phyloP scores from a whole-genome alignment of 140 eudicot genomes.

The Cichorium intybus region DNA sequence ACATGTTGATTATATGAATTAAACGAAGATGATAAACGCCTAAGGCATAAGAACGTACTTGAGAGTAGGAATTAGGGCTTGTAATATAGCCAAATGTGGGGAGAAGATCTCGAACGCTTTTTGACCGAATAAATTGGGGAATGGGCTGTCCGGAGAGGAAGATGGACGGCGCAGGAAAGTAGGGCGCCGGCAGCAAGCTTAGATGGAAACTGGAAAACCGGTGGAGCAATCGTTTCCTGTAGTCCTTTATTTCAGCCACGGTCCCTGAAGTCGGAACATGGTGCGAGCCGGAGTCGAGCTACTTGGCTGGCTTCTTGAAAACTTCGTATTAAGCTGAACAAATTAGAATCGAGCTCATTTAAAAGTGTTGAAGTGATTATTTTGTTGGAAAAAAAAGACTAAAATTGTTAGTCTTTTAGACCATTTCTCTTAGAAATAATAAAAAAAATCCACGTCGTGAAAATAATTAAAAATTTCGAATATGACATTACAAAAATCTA shows the following conservation, averaged over 20 bases:
- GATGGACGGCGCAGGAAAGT: background rate
- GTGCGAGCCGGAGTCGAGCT: no score
- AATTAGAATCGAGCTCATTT: background rate
- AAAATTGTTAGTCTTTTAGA: no score
- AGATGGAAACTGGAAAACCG: background rate
- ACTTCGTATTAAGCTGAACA: background rate
- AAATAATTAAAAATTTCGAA: no score
- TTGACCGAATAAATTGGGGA: background rate
- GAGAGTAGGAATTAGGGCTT: constrained; percentile 25
- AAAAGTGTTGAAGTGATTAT: no score
- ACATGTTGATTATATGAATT: background rate
- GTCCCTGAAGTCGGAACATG: no score
- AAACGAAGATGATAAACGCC: background rate
- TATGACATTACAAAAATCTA: no score
- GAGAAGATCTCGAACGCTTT: constrained; percentile 5
- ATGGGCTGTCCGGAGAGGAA: background rate
- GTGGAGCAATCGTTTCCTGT: background rate
- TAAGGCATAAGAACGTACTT: constrained; percentile 12
- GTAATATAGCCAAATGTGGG: constrained; percentile 2
- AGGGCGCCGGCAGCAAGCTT: constrained; percentile 5
- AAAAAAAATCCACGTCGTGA: no score
- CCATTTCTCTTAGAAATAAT: no score
- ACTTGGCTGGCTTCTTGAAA: no score
- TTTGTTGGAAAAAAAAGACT: no score
- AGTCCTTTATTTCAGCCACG: no score